Evolutionary conservation across 345 rosid species (phyloP).

Genomic region (Brassica carinata): DNA sequence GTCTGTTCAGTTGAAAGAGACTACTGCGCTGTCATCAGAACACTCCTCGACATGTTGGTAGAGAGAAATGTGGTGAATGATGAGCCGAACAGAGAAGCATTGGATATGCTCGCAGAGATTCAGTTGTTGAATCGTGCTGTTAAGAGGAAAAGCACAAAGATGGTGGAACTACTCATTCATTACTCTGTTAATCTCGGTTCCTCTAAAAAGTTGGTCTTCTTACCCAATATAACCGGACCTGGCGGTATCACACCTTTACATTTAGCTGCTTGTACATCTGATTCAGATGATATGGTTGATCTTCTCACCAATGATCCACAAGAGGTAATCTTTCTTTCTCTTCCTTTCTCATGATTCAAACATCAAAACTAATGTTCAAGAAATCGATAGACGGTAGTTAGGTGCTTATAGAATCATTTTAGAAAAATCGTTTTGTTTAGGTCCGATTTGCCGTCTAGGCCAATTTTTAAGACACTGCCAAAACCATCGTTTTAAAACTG

Average conservation of each 20-base stretch:
- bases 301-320: constrained; percentile 83
- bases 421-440: too few relatives aligned
- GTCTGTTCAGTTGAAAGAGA: constrained; percentile 77
- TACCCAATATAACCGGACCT: constrained; percentile 66
- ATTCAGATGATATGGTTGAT: constrained; percentile 64
- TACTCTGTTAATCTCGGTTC: constrained; percentile 42
- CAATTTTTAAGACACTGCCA: too few relatives aligned
- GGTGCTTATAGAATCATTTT: too few relatives aligned
- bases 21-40: constrained; percentile 60
- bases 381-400: too few relatives aligned
- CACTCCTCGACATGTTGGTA: constrained; percentile 63
- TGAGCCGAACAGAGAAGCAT: constrained; percentile 51
- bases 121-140: constrained; percentile 81
- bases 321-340: constrained; percentile 54
- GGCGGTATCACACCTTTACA: constrained; percentile 86
- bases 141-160: constrained; percentile 62
- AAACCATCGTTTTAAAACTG: neutral
- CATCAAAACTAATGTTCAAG: neutral
- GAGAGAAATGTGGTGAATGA: constrained; percentile 49
- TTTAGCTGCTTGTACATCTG: constrained; percentile 77
- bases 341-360: neutral
- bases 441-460: too few relatives aligned
- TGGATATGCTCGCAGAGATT: constrained; percentile 60
- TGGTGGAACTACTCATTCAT: constrained; percentile 67
- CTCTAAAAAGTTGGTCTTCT: constrained; percentile 53